A percentile compares a stretch with the other conserved stretches of the same genome.
These are phyloP conservation scores for Ambrosia hybrid DNA, from an alignment of 140 eudicot genomes.

Conservation along the genomic window DNA sequence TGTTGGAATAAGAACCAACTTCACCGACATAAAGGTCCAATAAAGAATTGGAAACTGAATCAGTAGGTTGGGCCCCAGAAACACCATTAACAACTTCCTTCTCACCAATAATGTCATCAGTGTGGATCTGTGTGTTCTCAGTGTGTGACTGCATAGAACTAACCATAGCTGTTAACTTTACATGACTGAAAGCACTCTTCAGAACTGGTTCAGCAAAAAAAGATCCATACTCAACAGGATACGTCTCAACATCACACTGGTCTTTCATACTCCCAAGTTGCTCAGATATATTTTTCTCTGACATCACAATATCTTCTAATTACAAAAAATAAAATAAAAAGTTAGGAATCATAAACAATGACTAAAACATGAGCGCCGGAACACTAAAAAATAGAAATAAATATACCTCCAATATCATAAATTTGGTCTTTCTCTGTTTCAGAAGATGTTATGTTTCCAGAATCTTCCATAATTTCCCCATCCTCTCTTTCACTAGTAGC, in stretches of 20 bases:
- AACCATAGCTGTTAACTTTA: slow-evolving; percentile 30
- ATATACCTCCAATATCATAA: slow-evolving; percentile 46
- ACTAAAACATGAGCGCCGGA: background rate
- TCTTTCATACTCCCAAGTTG: background rate
- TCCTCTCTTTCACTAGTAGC: slow-evolving; percentile 35
- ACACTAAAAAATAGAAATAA: background rate
- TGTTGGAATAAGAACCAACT: slow-evolving; percentile 56
- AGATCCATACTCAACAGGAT: slow-evolving; percentile 32
- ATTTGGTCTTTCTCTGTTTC: slow-evolving; percentile 35
- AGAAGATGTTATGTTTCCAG: slow-evolving; percentile 20
- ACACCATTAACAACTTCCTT: slow-evolving; percentile 14
- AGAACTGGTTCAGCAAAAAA: slow-evolving; percentile 40
- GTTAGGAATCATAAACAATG: background rate
- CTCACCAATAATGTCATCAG: slow-evolving; percentile 23
- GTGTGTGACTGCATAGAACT: slow-evolving; percentile 24
- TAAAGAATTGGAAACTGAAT: slow-evolving; percentile 25
- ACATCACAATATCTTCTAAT: slow-evolving; percentile 30
- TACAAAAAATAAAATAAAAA: background rate
- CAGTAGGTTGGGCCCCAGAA: slow-evolving; percentile 26
- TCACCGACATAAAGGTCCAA: slow-evolving; percentile 29
- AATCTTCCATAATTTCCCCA: slow-evolving; percentile 35
- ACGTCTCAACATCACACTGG: slow-evolving; percentile 14
- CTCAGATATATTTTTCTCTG: background rate
- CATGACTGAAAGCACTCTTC: slow-evolving; percentile 51
- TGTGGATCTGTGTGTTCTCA: slow-evolving; percentile 13